Evolutionary conservation across 805 yeast species (phyloP), one percentile per base, ranked within the genome.

Genomic region (Wickerhamomyces queroliae): DNA sequence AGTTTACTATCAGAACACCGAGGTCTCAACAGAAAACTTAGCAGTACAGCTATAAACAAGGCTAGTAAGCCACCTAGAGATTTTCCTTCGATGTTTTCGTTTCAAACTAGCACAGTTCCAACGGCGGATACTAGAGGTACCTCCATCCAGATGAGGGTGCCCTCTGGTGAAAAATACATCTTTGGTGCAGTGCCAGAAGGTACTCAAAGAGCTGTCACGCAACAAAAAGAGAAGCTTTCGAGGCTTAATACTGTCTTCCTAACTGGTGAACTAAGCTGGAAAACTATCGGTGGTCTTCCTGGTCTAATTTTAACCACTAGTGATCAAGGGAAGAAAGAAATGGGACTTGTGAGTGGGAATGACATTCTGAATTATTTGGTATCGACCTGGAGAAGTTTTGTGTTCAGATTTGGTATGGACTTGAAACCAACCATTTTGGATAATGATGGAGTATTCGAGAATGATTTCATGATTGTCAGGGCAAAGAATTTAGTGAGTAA

Each of bases 111-210:
- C 2, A 61, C 78, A 16, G 88, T 81, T 57, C 79, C 81, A 12
- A 76, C 87, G 0, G 61, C 74, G 21, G 91, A 83, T 46, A 64
- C 79, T 1, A 51, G 57, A 19, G 76, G 74, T 45, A 86, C 90
- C 0, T 60, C 78, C 23, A 55, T 82, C 12, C 59, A 77, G 51
- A 58, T 83, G 33, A 54, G 50, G 21, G 47, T 53, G 2, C 48
- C 67, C 0, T 57, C 49, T 13, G 67, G 64, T 42, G 66, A 65
- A 10, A 53, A 61, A 20, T 84, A 78, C 49, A 60, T 89, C 34
- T 72, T 91, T 53, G 99, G 98, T 3, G 78, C 80, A 39, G 60
- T 86, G 3, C 76, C 91, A 4, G 97, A 90, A 56, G 98, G 98
- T 3, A 63, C 87, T 1, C 99, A 91, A 58, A 66, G 99, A 51